phyloP scores from a whole-genome alignment of 768 basidiomycete genomes.

The Lentinula raphanica region DNA sequence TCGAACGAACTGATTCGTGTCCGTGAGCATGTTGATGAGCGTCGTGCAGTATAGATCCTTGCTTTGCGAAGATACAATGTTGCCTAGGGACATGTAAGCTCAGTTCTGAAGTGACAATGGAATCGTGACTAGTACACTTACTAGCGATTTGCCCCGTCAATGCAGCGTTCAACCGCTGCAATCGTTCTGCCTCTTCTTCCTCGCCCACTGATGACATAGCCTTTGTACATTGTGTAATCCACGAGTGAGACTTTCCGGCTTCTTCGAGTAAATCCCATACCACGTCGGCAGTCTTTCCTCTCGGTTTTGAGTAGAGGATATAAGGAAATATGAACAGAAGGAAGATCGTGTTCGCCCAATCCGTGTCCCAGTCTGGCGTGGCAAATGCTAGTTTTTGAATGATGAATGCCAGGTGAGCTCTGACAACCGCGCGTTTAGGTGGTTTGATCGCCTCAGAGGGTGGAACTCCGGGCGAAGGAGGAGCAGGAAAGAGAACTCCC shows the following conservation, averaged over 20 bases:
- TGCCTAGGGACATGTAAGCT: not conserved
- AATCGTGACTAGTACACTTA: slow-evolving; percentile 40
- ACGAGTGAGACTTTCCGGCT: slow-evolving; percentile 28
- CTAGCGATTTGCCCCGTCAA: slow-evolving; percentile 64
- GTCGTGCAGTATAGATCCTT: not conserved
- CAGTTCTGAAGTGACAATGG: not conserved
- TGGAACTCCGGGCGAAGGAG: slow-evolving; percentile 4
- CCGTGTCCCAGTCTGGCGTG: slow-evolving; percentile 13
- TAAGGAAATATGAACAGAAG: slow-evolving; percentile 64
- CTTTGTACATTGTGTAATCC: slow-evolving; percentile 53
- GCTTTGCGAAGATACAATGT: not conserved
- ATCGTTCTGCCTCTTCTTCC: slow-evolving; percentile 31
- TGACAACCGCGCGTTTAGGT: slow-evolving; percentile 47
- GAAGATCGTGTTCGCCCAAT: slow-evolving; percentile 32
- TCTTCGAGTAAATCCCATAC: slow-evolving; percentile 69
- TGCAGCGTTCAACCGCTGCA: slow-evolving; percentile 47
- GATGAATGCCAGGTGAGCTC: slow-evolving; percentile 55
- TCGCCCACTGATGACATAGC: slow-evolving; percentile 33
- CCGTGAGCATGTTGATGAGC: not conserved
- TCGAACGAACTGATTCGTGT: not conserved
- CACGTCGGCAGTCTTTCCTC: slow-evolving; percentile 57
- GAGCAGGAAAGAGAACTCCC: slow-evolving; percentile 24
- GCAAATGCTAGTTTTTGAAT: slow-evolving; percentile 34
- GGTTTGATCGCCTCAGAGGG: slow-evolving; percentile 11
- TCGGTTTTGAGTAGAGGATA: slow-evolving; percentile 67